Conservation (phyloP, 805 yeast genomes). For the Cyberlindnera bimundalis region DNA sequence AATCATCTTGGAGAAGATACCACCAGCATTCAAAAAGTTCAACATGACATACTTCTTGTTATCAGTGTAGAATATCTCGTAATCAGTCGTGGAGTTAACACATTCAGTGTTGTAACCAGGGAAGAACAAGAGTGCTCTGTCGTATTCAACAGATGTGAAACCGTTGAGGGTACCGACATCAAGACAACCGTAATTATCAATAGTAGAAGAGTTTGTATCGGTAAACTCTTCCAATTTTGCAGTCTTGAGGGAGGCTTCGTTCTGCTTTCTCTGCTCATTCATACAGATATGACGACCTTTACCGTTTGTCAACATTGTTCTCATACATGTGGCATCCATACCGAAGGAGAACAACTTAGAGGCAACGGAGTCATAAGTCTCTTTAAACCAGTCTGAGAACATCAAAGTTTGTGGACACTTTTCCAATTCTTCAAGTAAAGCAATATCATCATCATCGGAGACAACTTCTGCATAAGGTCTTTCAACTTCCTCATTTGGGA, state of each 20-base stretch:
- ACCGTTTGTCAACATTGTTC: conserved; percentile 32
- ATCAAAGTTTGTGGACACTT: conserved; percentile 29
- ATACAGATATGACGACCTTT: conserved; percentile 21
- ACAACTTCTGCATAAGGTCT: conserved; percentile 34
- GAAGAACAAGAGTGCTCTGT: conserved; percentile 6
- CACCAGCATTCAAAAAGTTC: conserved; percentile 34
- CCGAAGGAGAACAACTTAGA: conserved; percentile 34
- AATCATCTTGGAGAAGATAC: conserved; percentile 33
- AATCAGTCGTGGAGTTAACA: conserved; percentile 20
- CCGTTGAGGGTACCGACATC: conserved; percentile 8
- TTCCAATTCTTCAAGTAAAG: conserved; percentile 29
- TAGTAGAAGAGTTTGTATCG: conserved; percentile 1
- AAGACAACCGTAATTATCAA: conserved; percentile 13
- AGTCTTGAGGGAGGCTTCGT: conserved; percentile 1
- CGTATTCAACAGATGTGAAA: conserved; percentile 7
- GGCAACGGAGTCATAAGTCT: conserved; percentile 32
- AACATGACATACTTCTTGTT: conserved; percentile 28
- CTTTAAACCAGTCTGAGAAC: conserved; percentile 40
- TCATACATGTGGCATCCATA: conserved; percentile 34
- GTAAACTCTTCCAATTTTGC: not conserved
- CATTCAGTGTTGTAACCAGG: conserved; percentile 23
- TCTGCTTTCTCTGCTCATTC: not conserved
- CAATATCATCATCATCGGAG: conserved; percentile 28
- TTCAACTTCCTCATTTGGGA: conserved; percentile 29
- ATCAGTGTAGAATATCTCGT: conserved; percentile 25